Evolutionary conservation across 2,329 filamentous ascomycete genomes (phyloP), one percentile per base, ranked within the genome.

Genomic region (Trichoderma semiorbis): DNA sequence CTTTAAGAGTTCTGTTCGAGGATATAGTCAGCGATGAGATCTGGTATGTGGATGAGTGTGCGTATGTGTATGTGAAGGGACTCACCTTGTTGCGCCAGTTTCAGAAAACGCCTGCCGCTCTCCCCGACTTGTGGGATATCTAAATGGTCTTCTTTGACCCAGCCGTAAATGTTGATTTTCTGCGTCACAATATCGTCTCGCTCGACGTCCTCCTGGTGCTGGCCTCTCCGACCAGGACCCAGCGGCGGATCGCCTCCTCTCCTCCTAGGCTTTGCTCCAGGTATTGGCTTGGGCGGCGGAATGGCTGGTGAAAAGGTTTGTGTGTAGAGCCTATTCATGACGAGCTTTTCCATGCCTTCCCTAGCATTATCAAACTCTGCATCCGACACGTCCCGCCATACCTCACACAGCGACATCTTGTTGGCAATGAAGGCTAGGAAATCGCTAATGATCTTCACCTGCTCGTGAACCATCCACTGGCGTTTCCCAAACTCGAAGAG

Each of bases 401-500:
- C 94, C 74, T 99, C 96, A 78, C 96, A 99, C 75, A 94, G 89
- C 16, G 92, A 94, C 97, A 99, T 99, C 84, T 98, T 98, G 83
- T 97, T 97, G 69, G 93, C 93, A 74, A 99, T 99, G 78, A 99
- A 99, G 58, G 94, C 91, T 62, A 99, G 85, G 76, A 99, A 99
- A 80, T 99, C 97, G 75, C 93, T 90, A 73, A 99, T 97, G 74
- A 99, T 98, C 83, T 99, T 99, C 79, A 98, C 96, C 81, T 99
- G 96, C 83, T 99, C 96, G 80, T 99, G 96, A 7, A 98, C 96
- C 93, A 97, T 97, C 96, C 96, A 99, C 81, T 98, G 96, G 76
- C 95, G 93, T 84, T 98, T 99, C 43, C 91, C 93, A 82, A 99
- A 99, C 80, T 99, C 97, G 63, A 90, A 90, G 34, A 99, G 84